Conservation (phyloP, 2,329 filamentous ascomycete species). For the Diplodia sapinea region DNA sequence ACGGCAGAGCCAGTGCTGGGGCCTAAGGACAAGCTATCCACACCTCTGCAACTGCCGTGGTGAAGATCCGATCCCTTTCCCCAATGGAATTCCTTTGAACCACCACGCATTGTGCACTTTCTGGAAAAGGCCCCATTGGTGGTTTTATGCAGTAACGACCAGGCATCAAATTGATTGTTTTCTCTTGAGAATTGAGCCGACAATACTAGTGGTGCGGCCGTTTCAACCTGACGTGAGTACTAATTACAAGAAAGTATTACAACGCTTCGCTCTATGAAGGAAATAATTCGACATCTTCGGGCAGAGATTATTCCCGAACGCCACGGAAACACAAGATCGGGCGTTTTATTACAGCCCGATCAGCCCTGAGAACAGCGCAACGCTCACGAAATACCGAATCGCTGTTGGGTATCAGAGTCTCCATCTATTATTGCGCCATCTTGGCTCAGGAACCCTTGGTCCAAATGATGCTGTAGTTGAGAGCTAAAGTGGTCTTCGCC, state of each 20-base stretch:
- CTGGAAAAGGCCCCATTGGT: background rate
- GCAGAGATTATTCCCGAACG: background rate
- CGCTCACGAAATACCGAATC: conserved; percentile 12
- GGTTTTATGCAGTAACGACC: background rate
- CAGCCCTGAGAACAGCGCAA: background rate
- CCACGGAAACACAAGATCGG: background rate
- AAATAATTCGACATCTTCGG: background rate
- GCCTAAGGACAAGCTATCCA: conserved; percentile 59
- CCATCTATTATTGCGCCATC: conserved; percentile 14
- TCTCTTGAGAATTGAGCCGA: background rate
- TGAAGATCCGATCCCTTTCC: conserved; percentile 40
- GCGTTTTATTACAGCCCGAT: background rate
- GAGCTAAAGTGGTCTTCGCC: background rate
- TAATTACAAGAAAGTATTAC: background rate
- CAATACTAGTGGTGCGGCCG: background rate
- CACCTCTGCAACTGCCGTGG: conserved; percentile 71
- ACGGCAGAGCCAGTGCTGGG: conserved; percentile 70
- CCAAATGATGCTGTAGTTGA: background rate
- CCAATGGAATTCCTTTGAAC: background rate
- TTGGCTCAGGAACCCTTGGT: background rate
- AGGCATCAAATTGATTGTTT: background rate
- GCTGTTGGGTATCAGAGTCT: conserved; percentile 21
- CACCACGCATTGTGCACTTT: background rate
- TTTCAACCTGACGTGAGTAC: background rate
- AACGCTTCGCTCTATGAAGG: background rate